Percentiles rank a stretch among this genome's conserved stretches.
Conservation (phyloP, 1,284 basidiomycete species). For the Xanthoconium separans region DNA sequence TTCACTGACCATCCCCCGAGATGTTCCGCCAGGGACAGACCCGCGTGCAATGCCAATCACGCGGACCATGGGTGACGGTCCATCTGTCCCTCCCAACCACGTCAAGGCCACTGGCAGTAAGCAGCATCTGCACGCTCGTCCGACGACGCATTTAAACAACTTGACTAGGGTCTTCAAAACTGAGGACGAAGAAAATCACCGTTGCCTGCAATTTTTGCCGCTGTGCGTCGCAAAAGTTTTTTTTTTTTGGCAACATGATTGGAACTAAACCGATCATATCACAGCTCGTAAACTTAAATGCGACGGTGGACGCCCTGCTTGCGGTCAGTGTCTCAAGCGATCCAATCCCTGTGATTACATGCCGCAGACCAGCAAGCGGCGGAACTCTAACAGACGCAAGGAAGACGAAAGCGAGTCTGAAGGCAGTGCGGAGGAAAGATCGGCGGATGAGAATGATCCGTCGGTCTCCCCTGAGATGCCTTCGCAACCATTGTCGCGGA, state of each 20-base stretch:
- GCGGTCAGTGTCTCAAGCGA: constrained; percentile 74
- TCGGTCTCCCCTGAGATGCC: constrained; percentile 63
- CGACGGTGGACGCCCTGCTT: constrained; percentile 76
- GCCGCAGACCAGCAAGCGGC: constrained; percentile 65
- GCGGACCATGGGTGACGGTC: constrained; percentile 39
- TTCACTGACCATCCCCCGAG: constrained; percentile 47
- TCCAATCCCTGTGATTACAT: constrained; percentile 75
- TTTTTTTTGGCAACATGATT: constrained; percentile 14
- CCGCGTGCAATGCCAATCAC: constrained; percentile 39
- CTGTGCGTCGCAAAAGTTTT: constrained; percentile 49
- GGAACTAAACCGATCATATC: constrained; percentile 24
- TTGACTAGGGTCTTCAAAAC: constrained; percentile 43
- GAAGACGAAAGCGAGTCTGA: constrained; percentile 66
- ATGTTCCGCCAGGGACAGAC: constrained; percentile 43
- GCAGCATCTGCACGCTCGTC: constrained; percentile 8
- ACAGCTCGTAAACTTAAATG: constrained; percentile 81
- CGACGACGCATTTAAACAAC: constrained; percentile 4
- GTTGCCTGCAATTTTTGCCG: constrained; percentile 85
- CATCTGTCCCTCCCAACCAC: constrained; percentile 23
- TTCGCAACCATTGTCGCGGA: constrained; percentile 55
- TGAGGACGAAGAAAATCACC: constrained; percentile 75
- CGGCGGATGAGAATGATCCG: constrained; percentile 56
- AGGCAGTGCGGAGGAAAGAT: constrained; percentile 58
- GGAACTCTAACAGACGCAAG: constrained; percentile 55
- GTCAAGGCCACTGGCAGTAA: constrained; percentile 33